phyloP scores from a whole-genome alignment of 345 rosid species.

The Camelina hispida region DNA sequence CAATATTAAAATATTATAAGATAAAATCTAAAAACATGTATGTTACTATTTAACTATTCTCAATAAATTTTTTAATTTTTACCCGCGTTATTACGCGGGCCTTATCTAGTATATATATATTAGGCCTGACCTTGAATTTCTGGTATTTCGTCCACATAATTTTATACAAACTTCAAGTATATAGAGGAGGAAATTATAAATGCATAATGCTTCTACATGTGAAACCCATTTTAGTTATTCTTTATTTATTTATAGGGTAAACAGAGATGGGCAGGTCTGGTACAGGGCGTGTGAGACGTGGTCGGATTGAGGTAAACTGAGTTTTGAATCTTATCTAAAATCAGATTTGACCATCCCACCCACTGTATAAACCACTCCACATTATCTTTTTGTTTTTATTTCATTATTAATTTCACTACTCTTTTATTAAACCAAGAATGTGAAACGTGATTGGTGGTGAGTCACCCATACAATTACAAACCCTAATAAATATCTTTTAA shows the following conservation, averaged over 20 bases:
- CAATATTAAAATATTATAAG: too few species aligned
- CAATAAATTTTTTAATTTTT: too few species aligned
- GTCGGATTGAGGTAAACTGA: constrained; percentile 28
- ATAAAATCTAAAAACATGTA: too few species aligned
- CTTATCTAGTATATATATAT: too few species aligned
- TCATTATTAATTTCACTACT: constrained; percentile 11
- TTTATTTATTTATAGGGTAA: background rate
- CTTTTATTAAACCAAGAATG: constrained; percentile 13
- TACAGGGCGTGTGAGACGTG: constrained; percentile 25
- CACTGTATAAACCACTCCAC: constrained; percentile 32
- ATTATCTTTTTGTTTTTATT: constrained; percentile 27
- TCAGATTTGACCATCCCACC: constrained; percentile 46
- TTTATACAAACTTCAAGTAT: too few species aligned
- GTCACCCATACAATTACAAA: constrained; percentile 16
- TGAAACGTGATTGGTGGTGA: constrained; percentile 23
- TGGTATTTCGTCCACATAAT: too few species aligned
- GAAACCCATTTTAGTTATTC: too few species aligned
- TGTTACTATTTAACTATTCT: too few species aligned
- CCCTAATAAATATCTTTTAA: background rate
- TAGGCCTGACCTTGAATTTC: too few species aligned
- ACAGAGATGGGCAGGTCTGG: constrained; percentile 34
- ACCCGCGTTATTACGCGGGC: too few species aligned
- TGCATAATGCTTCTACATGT: too few species aligned
- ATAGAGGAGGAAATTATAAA: too few species aligned
- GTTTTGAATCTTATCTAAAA: constrained; percentile 40